Conservation (phyloP, 2,329 filamentous ascomycete species). For the Colletotrichum limetticola region DNA sequence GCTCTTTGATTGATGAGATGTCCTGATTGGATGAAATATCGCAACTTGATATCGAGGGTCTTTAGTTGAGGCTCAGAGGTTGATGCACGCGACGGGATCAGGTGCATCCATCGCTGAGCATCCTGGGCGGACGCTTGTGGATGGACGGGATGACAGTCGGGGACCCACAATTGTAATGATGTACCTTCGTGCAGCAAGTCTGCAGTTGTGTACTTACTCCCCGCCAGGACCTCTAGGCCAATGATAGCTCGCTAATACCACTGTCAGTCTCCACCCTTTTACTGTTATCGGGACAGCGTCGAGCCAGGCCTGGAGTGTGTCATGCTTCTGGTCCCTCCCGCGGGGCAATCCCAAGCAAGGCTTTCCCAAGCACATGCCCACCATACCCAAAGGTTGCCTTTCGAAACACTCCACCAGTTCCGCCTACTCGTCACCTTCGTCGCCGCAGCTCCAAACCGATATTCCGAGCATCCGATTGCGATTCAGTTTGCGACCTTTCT, state of each 20-base stretch:
- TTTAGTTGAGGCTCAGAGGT: conserved; percentile 17
- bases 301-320: conserved; percentile 7
- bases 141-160: conserved; percentile 11
- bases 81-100: conserved; percentile 30
- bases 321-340: conserved; percentile 22
- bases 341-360: conserved; percentile 28
- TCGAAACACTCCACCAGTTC: conserved; percentile 28
- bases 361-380: conserved; percentile 32
- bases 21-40: neutral
- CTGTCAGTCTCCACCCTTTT: neutral
- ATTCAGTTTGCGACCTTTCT: conserved; percentile 8
- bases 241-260: neutral
- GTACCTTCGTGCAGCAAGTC: neutral
- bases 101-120: neutral
- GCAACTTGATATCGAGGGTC: conserved; percentile 8
- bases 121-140: neutral
- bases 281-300: conserved; percentile 1
- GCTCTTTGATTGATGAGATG: neutral
- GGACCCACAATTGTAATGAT: neutral
- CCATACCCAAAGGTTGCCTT: conserved; percentile 9
- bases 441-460: neutral
- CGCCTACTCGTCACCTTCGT: conserved; percentile 12
- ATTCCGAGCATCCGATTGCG: conserved; percentile 19
- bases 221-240: neutral
- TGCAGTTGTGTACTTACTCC: neutral